Evolutionary conservation across 495 filamentous ascomycete genomes (phyloP), one percentile per base, ranked within the genome.

Genomic region (Glonium stellatum): DNA sequence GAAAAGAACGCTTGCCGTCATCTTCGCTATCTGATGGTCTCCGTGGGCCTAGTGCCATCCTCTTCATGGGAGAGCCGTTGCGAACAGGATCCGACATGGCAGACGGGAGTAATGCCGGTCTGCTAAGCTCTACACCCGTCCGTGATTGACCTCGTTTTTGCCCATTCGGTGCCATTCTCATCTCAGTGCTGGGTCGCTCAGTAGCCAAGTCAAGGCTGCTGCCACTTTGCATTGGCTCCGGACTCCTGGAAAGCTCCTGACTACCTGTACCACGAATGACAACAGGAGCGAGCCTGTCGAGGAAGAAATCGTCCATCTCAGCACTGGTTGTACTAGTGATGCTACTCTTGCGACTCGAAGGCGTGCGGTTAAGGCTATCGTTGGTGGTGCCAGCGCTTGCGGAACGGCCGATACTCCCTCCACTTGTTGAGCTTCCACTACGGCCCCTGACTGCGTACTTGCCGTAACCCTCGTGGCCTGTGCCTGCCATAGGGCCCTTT

Each of bases 381-480:
- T 72, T 66, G 8, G 64, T 71, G 59, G 79, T 83, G 57, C 75
- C 73, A 15, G 80, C 79, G 64, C 84, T 87, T 18, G 78, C 79
- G 35, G 81, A 84, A 27, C 83, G 75, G 47, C 75, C 75, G 27
- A 71, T 75, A 51, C 75, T 79, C 34, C 72, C 70, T 54, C 67
- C 71, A 31, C 69, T 74, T n/a, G 75, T 73, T 25, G 76, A 69
- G 59, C 78, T 82, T 44, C 76, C 82, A 63, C 85, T 87, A 39
- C 84, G 79, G 36, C 85, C 80, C 50, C 81, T 78, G 10, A 76
- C 65, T 3, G 74, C 80, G 78, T 82, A 95, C 68, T 82, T 87
- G 8, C 91, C 90, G 70, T 97, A 97, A 47, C 92, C 93, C 76
- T 97, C 93, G 72, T 97, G 90, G 1, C 93, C 93, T 35, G 95